Percentiles rank a stretch among this genome's conserved stretches.
Conservation (phyloP, 2,329 filamentous ascomycete genomes). For the Exserohilum turcica region DNA sequence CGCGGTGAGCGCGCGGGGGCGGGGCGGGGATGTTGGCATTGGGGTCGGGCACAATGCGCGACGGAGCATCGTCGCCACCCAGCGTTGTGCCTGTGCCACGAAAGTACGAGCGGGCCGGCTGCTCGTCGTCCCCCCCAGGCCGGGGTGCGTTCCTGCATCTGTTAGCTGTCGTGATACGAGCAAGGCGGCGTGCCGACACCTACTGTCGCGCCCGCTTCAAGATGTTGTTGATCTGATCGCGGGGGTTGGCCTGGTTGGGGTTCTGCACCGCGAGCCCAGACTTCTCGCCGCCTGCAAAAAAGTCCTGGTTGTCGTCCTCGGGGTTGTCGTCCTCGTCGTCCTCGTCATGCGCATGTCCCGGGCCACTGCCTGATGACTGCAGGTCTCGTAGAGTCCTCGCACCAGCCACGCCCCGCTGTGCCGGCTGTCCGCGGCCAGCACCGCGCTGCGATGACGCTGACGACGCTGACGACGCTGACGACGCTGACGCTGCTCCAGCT, state of each 20-base stretch:
- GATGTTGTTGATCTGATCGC: slow-evolving; percentile 58
- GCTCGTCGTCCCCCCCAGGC: slow-evolving; percentile 57
- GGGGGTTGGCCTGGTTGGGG: slow-evolving; percentile 59
- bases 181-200: slow-evolving; percentile 12
- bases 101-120: slow-evolving; percentile 62
- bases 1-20: slow-evolving; percentile 65
- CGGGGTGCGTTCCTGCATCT: slow-evolving; percentile 63
- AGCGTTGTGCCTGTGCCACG: slow-evolving; percentile 74
- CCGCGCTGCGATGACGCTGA: slow-evolving; percentile 21
- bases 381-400: slow-evolving; percentile 54
- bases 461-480: slow-evolving; percentile 9
- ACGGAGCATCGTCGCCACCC: slow-evolving; percentile 76
- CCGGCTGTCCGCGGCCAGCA: slow-evolving; percentile 30
- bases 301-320: slow-evolving; percentile 65
- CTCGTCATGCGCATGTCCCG: slow-evolving; percentile 57
- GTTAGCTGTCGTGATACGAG: slow-evolving; percentile 24
- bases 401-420: slow-evolving; percentile 36
- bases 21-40: slow-evolving; percentile 43
- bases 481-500: slow-evolving; percentile 16
- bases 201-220: slow-evolving; percentile 54
- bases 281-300: slow-evolving; percentile 86
- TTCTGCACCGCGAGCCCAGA: slow-evolving; percentile 73
- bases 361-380: slow-evolving; percentile 50
- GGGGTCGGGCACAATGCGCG: slow-evolving; percentile 70
- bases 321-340: slow-evolving; percentile 62